Conservation (phyloP, 2,329 filamentous ascomycete species). For the Corinectria fuckeliana region DNA sequence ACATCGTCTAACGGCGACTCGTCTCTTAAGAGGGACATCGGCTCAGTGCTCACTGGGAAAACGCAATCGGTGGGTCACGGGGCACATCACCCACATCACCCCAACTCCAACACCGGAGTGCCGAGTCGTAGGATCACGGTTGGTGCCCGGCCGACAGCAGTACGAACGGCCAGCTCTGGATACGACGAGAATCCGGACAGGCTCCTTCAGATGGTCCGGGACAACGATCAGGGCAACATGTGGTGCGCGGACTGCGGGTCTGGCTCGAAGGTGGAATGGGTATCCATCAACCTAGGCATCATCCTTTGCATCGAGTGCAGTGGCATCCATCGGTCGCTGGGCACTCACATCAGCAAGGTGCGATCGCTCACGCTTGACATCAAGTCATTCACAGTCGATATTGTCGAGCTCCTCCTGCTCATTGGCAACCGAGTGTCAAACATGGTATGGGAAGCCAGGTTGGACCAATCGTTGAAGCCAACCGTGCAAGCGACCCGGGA, state of each 20-base stretch:
- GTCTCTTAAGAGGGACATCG: conserved; percentile 82
- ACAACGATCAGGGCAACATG: conserved; percentile 89
- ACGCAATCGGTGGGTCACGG: conserved; percentile 72
- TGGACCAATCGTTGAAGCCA: conserved; percentile 79
- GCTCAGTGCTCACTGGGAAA: conserved; percentile 91
- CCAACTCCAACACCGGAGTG: conserved; percentile 54
- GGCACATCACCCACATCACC: conserved; percentile 60
- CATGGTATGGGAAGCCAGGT: conserved; percentile 90
- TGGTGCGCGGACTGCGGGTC: conserved; percentile 96
- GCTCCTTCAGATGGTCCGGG: conserved; percentile 84
- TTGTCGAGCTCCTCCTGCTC: conserved; percentile 89
- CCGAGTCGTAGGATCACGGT: conserved; percentile 89
- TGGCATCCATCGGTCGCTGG: conserved; percentile 93
- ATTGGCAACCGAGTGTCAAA: conserved; percentile 96
- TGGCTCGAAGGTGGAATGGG: conserved; percentile 94
- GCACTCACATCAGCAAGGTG: conserved; percentile 97
- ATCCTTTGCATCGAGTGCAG: conserved; percentile 98
- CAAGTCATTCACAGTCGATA: conserved; percentile 94
- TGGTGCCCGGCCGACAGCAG: conserved; percentile 79
- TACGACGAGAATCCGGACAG: conserved; percentile 86
- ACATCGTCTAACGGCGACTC: conserved; percentile 53
- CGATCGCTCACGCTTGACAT: conserved; percentile 95
- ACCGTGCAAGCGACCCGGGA: conserved; percentile 81
- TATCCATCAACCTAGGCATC: conserved; percentile 96
- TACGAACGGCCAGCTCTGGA: conserved; percentile 71